Evolutionary conservation across 805 yeast species (phyloP), one percentile per base, ranked within the genome.

Genomic region (Cyberlindnera veronae): DNA sequence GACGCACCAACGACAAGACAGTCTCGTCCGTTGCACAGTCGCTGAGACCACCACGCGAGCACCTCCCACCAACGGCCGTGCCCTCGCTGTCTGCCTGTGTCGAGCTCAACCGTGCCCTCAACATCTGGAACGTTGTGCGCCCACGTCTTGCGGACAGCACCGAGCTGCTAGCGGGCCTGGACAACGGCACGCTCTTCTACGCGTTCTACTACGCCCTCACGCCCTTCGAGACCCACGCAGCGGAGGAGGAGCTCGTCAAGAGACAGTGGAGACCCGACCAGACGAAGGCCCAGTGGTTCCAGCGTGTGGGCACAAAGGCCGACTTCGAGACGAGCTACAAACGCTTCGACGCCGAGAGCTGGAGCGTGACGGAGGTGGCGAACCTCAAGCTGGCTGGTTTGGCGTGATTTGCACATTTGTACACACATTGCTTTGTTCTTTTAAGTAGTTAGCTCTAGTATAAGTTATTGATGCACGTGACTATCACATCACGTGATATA

Each of bases 111-210:
- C 95, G 95, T 15, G 85, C 95, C 8, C 84, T 88, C 32, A 78
- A 84, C 23, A 85, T 83, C 58, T 91, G 88, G 66, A 96, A 96
- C 14, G 81, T 79, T 54, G 89, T 82, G 43, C 87, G 88, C 24
- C 48, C 67, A 16, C 68, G 68, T 39, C 60, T 83, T 5, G n/a
- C 31, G 14, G 6, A 20, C n/a, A 17, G 19, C 10, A 13, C 34
- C 15, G 16, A 13, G 3, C 17, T 46, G 15, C 35, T 44, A 29
- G 20, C 39, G 13, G 41, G 29, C 10, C 21, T 54, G 16, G 55
- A 52, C 24, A 36, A 44, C 27, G 44, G 45, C 5, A 46, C 52
- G 5, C 65, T 93, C 51, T 91, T 91, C 54, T 93, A 87, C 68
- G 84, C 90, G 30, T 93, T 89, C 66, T 93, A 93, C 66, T 93